A percentile compares a stretch with the other conserved stretches of the same genome.
These are phyloP conservation scores for Komagataella kurtzmanii DNA, from an alignment of 805 yeast species.

Conservation along the genomic window DNA sequence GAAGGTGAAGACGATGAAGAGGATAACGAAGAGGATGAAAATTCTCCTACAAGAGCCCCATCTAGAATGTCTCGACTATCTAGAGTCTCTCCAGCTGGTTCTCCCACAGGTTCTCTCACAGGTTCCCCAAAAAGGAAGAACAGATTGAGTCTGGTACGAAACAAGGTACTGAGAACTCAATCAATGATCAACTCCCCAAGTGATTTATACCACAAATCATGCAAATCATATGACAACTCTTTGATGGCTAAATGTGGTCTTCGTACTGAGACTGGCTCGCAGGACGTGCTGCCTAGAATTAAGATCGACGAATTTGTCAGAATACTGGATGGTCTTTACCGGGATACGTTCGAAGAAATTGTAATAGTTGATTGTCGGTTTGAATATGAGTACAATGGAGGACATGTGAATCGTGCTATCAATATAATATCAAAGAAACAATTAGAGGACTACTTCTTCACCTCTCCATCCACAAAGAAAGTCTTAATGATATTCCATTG, in stretches of 20 bases:
- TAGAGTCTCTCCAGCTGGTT: not conserved
- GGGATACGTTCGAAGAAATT: conserved; percentile 38
- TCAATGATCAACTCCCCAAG: conserved; percentile 37
- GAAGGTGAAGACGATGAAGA: not conserved
- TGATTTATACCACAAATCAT: not conserved
- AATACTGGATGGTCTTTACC: conserved; percentile 39
- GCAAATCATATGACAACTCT: conserved; percentile 7
- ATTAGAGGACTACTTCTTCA: conserved; percentile 43
- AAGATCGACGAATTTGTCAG: conserved; percentile 41
- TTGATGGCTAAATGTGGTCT: conserved; percentile 18
- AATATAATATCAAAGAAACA: conserved; percentile 63
- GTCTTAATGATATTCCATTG: conserved; percentile 77
- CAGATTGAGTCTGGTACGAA: conserved; percentile 6
- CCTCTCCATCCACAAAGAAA: conserved; percentile 12
- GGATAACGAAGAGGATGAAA: not conserved
- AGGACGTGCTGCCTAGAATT: conserved; percentile 63
- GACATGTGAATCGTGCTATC: conserved; percentile 77
- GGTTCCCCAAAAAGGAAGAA: not conserved
- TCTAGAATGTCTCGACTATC: not conserved
- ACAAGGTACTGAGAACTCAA: conserved; percentile 45
- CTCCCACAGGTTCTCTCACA: not conserved
- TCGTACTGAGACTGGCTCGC: conserved; percentile 27
- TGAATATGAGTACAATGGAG: conserved; percentile 85
- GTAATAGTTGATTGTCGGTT: conserved; percentile 80
- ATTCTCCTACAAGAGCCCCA: not conserved